Evolutionary conservation across 176 grass and related monocot genomes (phyloP), one percentile per base, ranked within the genome.

Genomic region (Aegilops bicornis): DNA sequence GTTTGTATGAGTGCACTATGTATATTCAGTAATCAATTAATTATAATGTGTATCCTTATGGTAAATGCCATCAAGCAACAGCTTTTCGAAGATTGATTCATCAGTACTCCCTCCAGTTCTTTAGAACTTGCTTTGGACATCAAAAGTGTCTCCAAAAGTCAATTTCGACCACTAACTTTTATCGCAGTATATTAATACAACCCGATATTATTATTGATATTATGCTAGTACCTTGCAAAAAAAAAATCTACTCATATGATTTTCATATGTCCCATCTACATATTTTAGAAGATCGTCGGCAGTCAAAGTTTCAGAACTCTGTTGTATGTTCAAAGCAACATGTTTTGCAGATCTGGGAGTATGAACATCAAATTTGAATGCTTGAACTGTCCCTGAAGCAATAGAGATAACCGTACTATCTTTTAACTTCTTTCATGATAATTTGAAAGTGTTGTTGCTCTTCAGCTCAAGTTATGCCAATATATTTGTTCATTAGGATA

Each of bases 1-100:
- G 97, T 96, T 76, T 81, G 86, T 77, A 1, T 77, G 9, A 33
- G 9, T 77, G 27, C 29, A 22, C 7, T 19, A 13, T 13, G 29
- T 33, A 20, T 22, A 30, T 56, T 77, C 30, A 68, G 24, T 33
- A 68, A 66, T 32, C 19, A 64, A 23, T 24, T 24, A 37, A 3
- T 20, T 45, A 23, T 47, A 63, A 29, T 32, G 19, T 30, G 24
- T 76, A 19, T 76, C 27, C 72, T 76, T 52, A 50, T 2, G 83
- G 0, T 6, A 54, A 52, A 76, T 20, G 15, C 8, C 76, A 37
- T 36, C 22, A 68, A 77, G 39, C 45, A 66, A 77, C 10, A 77
- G 22, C 58, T 63, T 70, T 59, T 4, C 10, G 7, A 7, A 83
- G 7, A 78, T 48, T 30, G 20, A 67, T 54, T 15, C 16, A 43